Conservation (phyloP, 257 asterid species). For the Scutellaria barbata region DNA sequence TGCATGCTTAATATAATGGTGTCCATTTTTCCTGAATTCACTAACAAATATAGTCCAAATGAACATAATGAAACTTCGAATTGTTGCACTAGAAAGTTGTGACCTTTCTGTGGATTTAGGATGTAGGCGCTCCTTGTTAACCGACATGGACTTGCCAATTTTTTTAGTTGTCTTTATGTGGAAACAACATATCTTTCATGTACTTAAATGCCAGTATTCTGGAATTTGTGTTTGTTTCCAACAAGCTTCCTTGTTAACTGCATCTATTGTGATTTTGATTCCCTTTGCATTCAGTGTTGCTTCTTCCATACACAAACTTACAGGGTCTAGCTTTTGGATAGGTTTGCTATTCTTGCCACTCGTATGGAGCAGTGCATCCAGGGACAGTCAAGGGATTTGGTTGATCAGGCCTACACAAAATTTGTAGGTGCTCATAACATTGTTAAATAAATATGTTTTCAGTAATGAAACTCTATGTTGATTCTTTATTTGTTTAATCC, state of each 20-base stretch:
- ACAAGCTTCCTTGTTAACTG: background rate
- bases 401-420: constrained; percentile 94
- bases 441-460: background rate
- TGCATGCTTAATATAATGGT: background rate
- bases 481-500: constrained; percentile 19
- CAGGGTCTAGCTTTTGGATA: constrained; percentile 40
- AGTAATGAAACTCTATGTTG: constrained; percentile 19
- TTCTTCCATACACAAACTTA: constrained; percentile 26
- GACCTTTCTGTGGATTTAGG: constrained; percentile 8
- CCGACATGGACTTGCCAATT: constrained; percentile 6
- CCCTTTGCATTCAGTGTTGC: constrained; percentile 18
- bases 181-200: background rate
- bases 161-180: background rate
- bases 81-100: background rate
- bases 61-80: background rate
- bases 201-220: background rate
- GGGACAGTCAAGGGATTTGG: constrained; percentile 97
- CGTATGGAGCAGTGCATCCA: constrained; percentile 99
- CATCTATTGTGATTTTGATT: background rate
- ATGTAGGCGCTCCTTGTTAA: constrained; percentile 3
- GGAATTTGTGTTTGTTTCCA: background rate
- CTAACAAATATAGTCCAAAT: background rate
- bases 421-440: constrained; percentile 57
- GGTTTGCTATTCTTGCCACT: constrained; percentile 92
- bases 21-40: background rate